phyloP scores from a whole-genome alignment of 345 rosid species.

The Murraya koenigii region DNA sequence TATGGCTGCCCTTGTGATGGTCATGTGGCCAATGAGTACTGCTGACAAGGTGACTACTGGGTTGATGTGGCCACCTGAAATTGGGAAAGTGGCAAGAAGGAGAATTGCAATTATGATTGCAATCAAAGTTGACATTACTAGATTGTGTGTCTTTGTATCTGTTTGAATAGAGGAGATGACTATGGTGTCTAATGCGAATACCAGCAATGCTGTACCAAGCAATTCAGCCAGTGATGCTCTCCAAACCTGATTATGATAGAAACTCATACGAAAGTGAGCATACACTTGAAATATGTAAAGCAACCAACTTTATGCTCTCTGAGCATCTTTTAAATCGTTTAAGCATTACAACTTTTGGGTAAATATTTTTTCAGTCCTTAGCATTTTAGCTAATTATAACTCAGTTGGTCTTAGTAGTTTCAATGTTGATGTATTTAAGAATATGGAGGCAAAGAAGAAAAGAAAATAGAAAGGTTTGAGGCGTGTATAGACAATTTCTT shows the following conservation, averaged over 20 bases:
- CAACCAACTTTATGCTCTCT: too few species aligned
- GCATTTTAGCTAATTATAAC: too few species aligned
- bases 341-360: too few species aligned
- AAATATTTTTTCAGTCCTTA: too few species aligned
- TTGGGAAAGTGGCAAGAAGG: conserved; percentile 32
- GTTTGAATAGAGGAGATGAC: conserved; percentile 31
- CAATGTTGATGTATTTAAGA: too few species aligned
- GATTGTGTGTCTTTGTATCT: conserved; percentile 17
- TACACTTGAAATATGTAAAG: too few species aligned
- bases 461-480: too few species aligned
- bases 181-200: conserved; percentile 29
- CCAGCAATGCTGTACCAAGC: conserved; percentile 25
- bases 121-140: conserved; percentile 20
- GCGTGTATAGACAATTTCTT: too few species aligned
- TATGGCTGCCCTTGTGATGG: neutral
- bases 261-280: too few species aligned
- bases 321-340: too few species aligned
- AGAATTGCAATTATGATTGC: conserved; percentile 18
- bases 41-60: conserved; percentile 36
- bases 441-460: too few species aligned
- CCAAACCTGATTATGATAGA: conserved; percentile 25
- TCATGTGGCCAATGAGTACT: conserved; percentile 19
- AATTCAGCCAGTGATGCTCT: conserved; percentile 34
- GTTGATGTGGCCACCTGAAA: conserved; percentile 46
- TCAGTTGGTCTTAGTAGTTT: too few species aligned